These are phyloP conservation scores for Didymella exigua DNA, from an alignment of 2,329 filamentous ascomycete species.

Conservation along the genomic window DNA sequence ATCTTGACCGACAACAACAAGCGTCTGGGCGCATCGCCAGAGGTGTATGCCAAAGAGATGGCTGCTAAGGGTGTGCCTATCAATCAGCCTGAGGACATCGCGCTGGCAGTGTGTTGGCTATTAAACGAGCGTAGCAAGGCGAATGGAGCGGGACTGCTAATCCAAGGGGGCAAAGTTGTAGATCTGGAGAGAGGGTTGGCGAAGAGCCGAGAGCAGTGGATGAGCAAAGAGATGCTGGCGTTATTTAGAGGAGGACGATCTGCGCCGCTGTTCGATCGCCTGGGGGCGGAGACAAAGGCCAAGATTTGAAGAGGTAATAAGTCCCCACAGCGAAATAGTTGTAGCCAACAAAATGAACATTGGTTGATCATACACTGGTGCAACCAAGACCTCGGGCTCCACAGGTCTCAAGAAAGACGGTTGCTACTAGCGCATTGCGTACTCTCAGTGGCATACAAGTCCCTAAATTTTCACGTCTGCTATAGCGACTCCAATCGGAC, in stretches of 20 bases:
- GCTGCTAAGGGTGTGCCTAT: slow-evolving; percentile 53
- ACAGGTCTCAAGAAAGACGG: no score
- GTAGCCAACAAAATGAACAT: no score
- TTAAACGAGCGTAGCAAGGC: slow-evolving; percentile 51
- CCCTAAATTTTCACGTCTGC: no score
- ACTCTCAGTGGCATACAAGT: no score
- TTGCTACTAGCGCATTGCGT: no score
- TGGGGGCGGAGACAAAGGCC: slow-evolving; percentile 29
- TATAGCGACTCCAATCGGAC: no score
- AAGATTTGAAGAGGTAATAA: slow-evolving; percentile 26
- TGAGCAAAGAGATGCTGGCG: slow-evolving; percentile 58
- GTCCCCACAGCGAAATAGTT: no score
- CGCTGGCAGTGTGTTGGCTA: slow-evolving; percentile 53
- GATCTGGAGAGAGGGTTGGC: slow-evolving; percentile 57
- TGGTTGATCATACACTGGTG: no score
- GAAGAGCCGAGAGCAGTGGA: slow-evolving; percentile 54
- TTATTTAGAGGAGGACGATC: slow-evolving; percentile 54
- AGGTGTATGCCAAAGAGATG: slow-evolving; percentile 54
- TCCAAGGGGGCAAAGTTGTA: slow-evolving; percentile 52
- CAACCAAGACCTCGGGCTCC: no score
- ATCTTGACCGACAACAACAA: slow-evolving; percentile 48
- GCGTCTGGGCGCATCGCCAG: slow-evolving; percentile 37
- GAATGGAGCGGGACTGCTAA: slow-evolving; percentile 55
- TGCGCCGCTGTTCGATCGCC: slow-evolving; percentile 38
- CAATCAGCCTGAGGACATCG: slow-evolving; percentile 54